These are phyloP conservation scores for Limnanthes douglasii DNA, from an alignment of 345 rosid genomes.

Conservation along the genomic window DNA sequence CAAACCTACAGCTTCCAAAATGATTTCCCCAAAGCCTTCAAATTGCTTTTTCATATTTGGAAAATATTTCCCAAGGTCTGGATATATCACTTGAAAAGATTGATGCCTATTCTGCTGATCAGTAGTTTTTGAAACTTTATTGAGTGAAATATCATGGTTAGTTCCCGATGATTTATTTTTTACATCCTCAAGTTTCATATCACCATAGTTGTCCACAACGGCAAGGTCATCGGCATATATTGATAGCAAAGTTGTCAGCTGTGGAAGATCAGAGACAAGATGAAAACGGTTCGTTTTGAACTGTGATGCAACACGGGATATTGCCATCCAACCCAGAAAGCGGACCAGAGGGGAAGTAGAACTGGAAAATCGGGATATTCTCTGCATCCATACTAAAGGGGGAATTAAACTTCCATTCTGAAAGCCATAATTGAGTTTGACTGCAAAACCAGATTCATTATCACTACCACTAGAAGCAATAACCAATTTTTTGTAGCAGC, in stretches of 20 bases:
- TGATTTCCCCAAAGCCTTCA: conserved; percentile 49
- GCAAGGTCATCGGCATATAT: conserved; percentile 67
- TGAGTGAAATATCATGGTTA: conserved; percentile 8
- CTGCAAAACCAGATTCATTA: conserved; percentile 27
- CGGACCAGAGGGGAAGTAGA: conserved; percentile 53
- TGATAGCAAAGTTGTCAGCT: conserved; percentile 41
- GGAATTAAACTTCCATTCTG: conserved; percentile 46
- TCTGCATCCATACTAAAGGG: conserved; percentile 51
- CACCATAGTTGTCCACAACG: conserved; percentile 21
- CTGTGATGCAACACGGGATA: conserved; percentile 50
- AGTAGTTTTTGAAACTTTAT: conserved; percentile 13
- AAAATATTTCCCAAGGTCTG: conserved; percentile 45
- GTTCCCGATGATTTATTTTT: conserved; percentile 13
- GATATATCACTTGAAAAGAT: conserved; percentile 45
- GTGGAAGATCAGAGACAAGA: conserved; percentile 53
- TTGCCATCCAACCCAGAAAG: conserved; percentile 87
- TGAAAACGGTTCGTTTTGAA: conserved; percentile 33
- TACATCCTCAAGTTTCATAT: conserved; percentile 19
- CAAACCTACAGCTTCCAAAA: conserved; percentile 70
- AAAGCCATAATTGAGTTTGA: conserved; percentile 18
- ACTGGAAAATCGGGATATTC: conserved; percentile 40
- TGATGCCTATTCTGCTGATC: conserved; percentile 17
- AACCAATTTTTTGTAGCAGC: conserved; percentile 53
- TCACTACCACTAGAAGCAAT: conserved; percentile 51
- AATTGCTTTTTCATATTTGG: conserved; percentile 61